phyloP scores from a whole-genome alignment of 768 basidiomycete genomes.

The Lentinula aciculospora region DNA sequence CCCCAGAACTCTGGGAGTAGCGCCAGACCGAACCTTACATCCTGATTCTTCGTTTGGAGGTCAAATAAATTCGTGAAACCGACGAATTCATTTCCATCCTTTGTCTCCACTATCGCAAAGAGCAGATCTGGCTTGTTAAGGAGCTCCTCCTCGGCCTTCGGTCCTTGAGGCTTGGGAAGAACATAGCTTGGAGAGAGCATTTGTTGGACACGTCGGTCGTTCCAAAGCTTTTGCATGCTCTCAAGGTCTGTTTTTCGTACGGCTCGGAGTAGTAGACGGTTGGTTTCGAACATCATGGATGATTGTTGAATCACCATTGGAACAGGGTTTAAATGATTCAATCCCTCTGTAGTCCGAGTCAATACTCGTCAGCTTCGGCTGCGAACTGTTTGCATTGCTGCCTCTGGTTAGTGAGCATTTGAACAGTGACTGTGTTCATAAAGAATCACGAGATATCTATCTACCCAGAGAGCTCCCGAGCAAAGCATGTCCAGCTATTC shows the following conservation, averaged over 20 bases:
- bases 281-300: constrained; percentile 20
- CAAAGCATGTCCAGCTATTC: no score
- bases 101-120: neutral
- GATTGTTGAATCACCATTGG: neutral
- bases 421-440: no score
- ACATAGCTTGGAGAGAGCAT: constrained; percentile 9
- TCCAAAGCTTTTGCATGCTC: constrained; percentile 22
- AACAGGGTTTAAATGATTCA: neutral
- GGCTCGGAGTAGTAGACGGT: constrained; percentile 27
- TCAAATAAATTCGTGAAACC: neutral
- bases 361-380: neutral
- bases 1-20: constrained; percentile 27
- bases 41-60: constrained; percentile 16
- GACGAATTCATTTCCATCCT: neutral
- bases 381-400: neutral
- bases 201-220: constrained; percentile 20
- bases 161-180: constrained; percentile 1
- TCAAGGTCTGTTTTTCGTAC: constrained; percentile 25
- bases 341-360: neutral
- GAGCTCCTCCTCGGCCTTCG: neutral
- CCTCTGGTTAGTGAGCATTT: neutral
- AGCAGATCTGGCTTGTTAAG: neutral
- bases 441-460: no score
- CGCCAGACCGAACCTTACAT: constrained; percentile 26
- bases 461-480: no score